Base-by-base conservation (phyloP, 352 stramenopile species). In the Globisporangium perplexum region DNA sequence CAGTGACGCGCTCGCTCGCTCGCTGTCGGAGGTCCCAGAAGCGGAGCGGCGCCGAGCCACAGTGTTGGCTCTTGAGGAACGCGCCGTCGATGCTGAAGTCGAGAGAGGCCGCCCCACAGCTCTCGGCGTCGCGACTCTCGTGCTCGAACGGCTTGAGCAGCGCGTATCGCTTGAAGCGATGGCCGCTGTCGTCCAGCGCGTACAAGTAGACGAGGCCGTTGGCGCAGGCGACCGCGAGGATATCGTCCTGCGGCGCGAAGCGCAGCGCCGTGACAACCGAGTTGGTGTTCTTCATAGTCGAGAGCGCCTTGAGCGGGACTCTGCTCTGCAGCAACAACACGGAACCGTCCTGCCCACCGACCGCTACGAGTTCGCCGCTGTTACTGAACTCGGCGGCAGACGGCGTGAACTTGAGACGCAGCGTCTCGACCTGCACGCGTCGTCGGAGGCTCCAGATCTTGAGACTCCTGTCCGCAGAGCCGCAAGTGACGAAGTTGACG, bases 121-220 rank as follows among this genome's bases (percentile, higher is more conserved):
- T 36, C 8, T n/a, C 10, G 11, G 39, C 7, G 4, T 48, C 36
- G 24, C 53, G 52, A 8, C 44, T n/a, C 47, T 73, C 66, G 1
- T 62, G 52, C 1, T 67, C 33, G 39, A 65, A 62, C 33, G 76
- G 68, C 48, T 86, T 77, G 17, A 93, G 60, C 24, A 93, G 58
- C 20, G 72, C 72, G 42, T 76, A 79, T 5, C 78, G 74, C 31
- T 65, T 68, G 42, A 90, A 72, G 11, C 57, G 62, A 0, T 42
- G 30, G 0, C 43, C 61, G 23, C 30, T 51, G 35, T 59, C 58
- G 4, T 87, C 68, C 14, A 93, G 44, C 35, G 46, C 71, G 58
- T 93, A 93, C 2, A 93, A 47, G 56, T 90, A 93, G 26, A 90
- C 67, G 12, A 90, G 53, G 1, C 80, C 80, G 31, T 90, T 90